Evolutionary conservation across 768 basidiomycete genomes (phyloP).

Genomic region (Phylloporus rhodoxanthus): DNA sequence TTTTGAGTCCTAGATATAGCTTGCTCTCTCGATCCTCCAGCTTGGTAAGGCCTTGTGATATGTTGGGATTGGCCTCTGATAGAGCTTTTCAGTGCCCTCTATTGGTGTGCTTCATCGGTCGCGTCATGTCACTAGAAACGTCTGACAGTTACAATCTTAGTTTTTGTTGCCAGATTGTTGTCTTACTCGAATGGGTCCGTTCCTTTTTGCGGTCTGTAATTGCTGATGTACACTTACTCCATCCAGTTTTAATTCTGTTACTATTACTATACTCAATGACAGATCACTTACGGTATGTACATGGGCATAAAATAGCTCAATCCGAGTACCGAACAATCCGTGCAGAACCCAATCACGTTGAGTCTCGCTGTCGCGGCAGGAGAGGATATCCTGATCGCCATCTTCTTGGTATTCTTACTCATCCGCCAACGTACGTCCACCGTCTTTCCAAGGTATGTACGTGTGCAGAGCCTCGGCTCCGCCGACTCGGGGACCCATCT

Average conservation of each 20-base stretch:
- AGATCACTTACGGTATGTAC: neutral
- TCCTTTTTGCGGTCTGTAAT: neutral
- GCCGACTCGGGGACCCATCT: neutral
- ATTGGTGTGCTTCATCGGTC: neutral
- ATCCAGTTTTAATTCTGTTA: neutral
- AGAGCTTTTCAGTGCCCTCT: neutral
- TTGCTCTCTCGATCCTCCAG: neutral
- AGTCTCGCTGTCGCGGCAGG: neutral
- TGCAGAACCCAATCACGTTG: neutral
- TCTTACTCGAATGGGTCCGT: neutral
- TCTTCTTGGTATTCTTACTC: neutral
- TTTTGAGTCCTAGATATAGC: neutral
- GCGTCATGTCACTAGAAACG: neutral
- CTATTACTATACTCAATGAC: neutral
- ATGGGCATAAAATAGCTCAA: neutral
- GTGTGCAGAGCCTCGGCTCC: neutral
- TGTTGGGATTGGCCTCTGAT: neutral
- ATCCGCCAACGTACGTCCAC: neutral
- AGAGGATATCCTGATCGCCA: conserved; percentile 1
- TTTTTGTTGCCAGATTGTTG: neutral
- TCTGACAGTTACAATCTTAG: neutral
- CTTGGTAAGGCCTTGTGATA: neutral
- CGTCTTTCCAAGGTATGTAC: neutral
- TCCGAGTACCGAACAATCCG: neutral
- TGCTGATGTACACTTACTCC: neutral